Percentiles rank a stretch among this genome's conserved stretches.
Conservation (phyloP, 1,284 basidiomycete genomes). For the Ganoderma meredithae region DNA sequence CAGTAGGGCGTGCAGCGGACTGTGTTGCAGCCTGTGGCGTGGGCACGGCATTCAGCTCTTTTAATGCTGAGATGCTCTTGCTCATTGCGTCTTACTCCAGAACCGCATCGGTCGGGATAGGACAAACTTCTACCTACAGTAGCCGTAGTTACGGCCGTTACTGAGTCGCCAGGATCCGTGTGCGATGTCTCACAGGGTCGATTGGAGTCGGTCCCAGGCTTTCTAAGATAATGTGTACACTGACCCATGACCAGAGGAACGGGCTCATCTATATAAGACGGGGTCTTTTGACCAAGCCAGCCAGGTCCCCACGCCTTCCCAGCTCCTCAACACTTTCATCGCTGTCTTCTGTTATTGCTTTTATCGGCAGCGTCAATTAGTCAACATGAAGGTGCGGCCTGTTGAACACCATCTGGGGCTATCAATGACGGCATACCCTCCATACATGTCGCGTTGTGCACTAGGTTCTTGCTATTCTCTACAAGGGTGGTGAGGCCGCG, state of each 20-base stretch:
- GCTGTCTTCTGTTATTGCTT: conserved; percentile 21
- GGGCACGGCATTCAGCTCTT: conserved; percentile 18
- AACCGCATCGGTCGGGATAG: not conserved
- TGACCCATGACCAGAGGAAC: conserved; percentile 30
- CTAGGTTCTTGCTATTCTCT: conserved; percentile 85
- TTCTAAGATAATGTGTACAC: not conserved
- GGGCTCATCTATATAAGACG: conserved; percentile 31
- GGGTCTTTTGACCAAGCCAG: conserved; percentile 20
- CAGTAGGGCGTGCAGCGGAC: not conserved
- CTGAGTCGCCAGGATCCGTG: conserved; percentile 28
- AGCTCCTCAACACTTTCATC: conserved; percentile 20
- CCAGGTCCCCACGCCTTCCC: conserved; percentile 33
- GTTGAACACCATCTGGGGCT: not conserved
- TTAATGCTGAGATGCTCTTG: conserved; percentile 12
- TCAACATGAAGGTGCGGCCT: conserved; percentile 37
- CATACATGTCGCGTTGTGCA: not conserved
- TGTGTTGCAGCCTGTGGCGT: conserved; percentile 17
- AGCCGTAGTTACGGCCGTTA: conserved; percentile 22
- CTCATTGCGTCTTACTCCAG: conserved; percentile 14
- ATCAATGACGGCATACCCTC: conserved; percentile 20
- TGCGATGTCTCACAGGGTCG: conserved; percentile 13
- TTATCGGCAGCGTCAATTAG: conserved; percentile 15
- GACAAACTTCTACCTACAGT: conserved; percentile 11
- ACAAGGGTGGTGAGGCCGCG: conserved; percentile 79
- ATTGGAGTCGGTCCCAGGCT: conserved; percentile 25